phyloP scores from a whole-genome alignment of 352 stramenopile genomes.

The Pythium grandisporangium region DNA sequence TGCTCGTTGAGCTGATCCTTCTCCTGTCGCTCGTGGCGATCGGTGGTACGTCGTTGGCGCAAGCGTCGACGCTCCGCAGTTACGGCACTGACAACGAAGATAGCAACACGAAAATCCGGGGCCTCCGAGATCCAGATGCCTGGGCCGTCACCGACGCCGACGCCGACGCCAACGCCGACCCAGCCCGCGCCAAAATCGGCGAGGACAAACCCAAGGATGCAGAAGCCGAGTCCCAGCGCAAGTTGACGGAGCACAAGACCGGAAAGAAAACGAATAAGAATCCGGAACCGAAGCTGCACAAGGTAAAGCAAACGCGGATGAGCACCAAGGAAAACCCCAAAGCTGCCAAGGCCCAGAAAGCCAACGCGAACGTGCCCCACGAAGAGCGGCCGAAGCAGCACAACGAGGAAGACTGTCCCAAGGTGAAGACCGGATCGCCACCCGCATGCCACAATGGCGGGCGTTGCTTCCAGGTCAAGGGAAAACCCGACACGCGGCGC shows the following conservation, averaged over 20 bases:
- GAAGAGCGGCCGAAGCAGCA: not conserved
- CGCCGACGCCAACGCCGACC: no score
- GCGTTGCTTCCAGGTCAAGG: conserved; percentile 4
- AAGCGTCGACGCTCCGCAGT: no score
- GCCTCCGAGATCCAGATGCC: no score
- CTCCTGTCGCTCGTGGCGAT: no score
- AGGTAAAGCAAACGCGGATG: not conserved
- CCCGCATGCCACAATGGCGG: not conserved
- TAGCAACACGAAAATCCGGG: no score
- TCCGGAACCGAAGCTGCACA: not conserved
- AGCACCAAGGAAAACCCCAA: not conserved
- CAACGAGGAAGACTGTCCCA: conserved; percentile 1
- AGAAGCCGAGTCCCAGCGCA: not conserved
- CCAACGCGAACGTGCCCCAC: not conserved
- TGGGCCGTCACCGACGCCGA: no score
- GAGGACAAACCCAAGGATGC: not conserved
- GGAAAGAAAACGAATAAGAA: not conserved
- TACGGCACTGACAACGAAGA: no score
- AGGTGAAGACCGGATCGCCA: not conserved
- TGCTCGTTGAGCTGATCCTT: no score
- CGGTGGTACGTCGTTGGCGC: no score
- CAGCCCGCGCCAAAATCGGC: no score
- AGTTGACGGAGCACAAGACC: not conserved
- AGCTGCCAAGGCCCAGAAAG: no score
- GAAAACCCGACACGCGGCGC: conserved; percentile 2